These are phyloP conservation scores for Cryptosporidium tyzzeri DNA, from an alignment of 169 alveolate genomes.

Conservation along the genomic window DNA sequence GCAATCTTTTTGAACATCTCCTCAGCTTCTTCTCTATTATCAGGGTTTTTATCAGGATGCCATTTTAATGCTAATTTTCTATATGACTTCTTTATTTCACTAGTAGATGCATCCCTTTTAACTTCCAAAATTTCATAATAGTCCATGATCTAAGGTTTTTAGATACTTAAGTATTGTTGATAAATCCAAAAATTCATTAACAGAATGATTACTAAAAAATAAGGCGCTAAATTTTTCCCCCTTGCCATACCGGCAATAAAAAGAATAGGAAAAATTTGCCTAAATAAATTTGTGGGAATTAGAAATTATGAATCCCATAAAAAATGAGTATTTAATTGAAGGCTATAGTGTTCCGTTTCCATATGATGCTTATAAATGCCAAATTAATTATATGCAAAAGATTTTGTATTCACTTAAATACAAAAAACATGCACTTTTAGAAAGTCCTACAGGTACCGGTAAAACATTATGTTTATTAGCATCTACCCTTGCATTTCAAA, in stretches of 20 bases:
- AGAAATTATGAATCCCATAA: conserved; percentile 33
- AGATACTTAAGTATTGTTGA: not conserved
- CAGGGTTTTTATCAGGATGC: conserved; percentile 89
- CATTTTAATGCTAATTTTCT: conserved; percentile 86
- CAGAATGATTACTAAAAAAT: not conserved
- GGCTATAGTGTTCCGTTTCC: conserved; percentile 87
- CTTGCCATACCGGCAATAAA: conserved; percentile 32
- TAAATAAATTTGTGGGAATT: conserved; percentile 10
- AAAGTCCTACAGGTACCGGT: conserved; percentile 98
- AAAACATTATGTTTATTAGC: conserved; percentile 93
- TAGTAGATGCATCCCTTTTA: conserved; percentile 80
- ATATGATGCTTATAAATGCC: conserved; percentile 87
- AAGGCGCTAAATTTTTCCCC: conserved; percentile 21
- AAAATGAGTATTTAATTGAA: conserved; percentile 54
- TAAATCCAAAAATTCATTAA: conserved; percentile 6
- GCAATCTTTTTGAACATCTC: conserved; percentile 89
- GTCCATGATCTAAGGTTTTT: conserved; percentile 73
- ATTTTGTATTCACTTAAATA: conserved; percentile 85
- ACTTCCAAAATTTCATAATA: conserved; percentile 88
- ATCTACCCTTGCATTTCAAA: conserved; percentile 87
- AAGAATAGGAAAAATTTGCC: not conserved
- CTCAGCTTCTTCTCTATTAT: conserved; percentile 87
- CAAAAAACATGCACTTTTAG: conserved; percentile 91
- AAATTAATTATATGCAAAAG: conserved; percentile 84
- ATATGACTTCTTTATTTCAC: conserved; percentile 85